Evolutionary conservation across 345 rosid species (phyloP), one percentile per base, ranked within the genome.

Genomic region (Populus pruinosa): DNA sequence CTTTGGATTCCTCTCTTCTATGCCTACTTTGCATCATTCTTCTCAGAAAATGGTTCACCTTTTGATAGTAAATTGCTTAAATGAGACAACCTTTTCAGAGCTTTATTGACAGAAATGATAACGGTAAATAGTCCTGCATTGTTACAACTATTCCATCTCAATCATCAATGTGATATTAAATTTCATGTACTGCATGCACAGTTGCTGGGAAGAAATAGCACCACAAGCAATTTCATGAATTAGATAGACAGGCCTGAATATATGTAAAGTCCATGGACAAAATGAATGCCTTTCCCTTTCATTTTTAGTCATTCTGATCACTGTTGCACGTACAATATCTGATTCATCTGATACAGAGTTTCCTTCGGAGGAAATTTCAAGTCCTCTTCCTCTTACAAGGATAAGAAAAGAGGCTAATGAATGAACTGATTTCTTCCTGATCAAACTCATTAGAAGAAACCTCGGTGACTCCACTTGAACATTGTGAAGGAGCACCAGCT

Each of bases 401-500:
- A 79, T 31, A 23, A 71, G 74, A 77, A 53, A 27, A 67, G 8
- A 65, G 69, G 74, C 62, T 36, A 64, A 39, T 49, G 69, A 14
- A 70, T 47, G 63, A 73, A 71, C 72, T 82, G 50, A 21, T 82
- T 80, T 87, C 91, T 80, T 81, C 81, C 36, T 79, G 70, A 72
- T 86, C 88, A 76, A 79, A 80, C 16, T 73, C 79, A 29, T 23
- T 72, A 74, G 65, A 27, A 75, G 75, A 69, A 33, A 75, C 74
- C 77, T 82, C 86, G 35, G 83, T 80, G 80, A 82, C 18, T 72
- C 76, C 92, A 76, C 89, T 85, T 44, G 87, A 94, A 70, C 89
- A 85, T 53, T 90, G 86, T 20, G 97, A 89, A 72, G 87, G 92
- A 77, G 89, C 88, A 59, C 86, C 83, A 63, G 71, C 83, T 8